These are phyloP conservation scores for Colletotrichum lini DNA, from an alignment of 2,329 filamentous ascomycete genomes.

Conservation along the genomic window DNA sequence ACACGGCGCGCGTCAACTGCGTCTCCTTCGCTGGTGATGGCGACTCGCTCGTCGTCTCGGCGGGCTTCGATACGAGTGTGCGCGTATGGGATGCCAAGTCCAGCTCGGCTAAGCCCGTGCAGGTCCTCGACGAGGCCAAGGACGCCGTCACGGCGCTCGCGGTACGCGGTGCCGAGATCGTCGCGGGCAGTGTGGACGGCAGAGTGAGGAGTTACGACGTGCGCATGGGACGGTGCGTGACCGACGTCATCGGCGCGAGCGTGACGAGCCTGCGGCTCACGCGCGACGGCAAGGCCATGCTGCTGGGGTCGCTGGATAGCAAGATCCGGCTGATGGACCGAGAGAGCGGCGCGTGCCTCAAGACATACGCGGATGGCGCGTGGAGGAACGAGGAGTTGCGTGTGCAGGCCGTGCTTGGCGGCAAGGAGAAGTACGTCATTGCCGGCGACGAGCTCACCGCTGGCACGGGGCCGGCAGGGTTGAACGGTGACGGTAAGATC, in stretches of 20 bases:
- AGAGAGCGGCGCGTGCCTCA: constrained; percentile 78
- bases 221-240: constrained; percentile 78
- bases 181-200: constrained; percentile 88
- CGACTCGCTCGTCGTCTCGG: constrained; percentile 80
- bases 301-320: constrained; percentile 84
- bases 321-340: constrained; percentile 87
- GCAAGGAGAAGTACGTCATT: constrained; percentile 82
- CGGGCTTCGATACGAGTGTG: constrained; percentile 82
- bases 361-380: constrained; percentile 73
- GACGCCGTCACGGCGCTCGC: constrained; percentile 74
- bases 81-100: constrained; percentile 80
- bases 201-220: constrained; percentile 87
- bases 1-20: constrained; percentile 81
- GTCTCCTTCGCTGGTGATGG: constrained; percentile 84
- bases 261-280: constrained; percentile 85
- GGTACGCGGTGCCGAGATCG: constrained; percentile 69
- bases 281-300: constrained; percentile 79
- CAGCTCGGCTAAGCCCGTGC: constrained; percentile 72
- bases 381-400: constrained; percentile 79
- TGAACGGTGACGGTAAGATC: constrained; percentile 68
- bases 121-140: constrained; percentile 79
- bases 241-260: constrained; percentile 77
- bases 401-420: constrained; percentile 82
- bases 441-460: constrained; percentile 80
- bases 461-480: constrained; percentile 46